These are phyloP conservation scores for Macrocybe sp. DNA, from an alignment of 1,284 basidiomycete species.

Conservation along the genomic window DNA sequence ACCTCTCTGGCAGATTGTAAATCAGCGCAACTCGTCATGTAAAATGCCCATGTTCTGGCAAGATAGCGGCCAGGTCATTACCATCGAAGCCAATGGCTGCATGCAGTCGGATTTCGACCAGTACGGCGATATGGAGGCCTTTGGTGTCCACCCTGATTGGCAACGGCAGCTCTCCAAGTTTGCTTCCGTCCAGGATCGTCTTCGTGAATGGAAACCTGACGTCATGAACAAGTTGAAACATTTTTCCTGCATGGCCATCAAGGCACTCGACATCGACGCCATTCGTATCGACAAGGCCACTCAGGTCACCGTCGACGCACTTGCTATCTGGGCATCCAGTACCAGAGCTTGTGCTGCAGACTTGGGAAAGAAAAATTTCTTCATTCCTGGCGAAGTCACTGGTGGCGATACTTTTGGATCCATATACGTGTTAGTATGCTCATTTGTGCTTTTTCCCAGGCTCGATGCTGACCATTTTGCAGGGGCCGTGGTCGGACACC, in stretches of 20 bases:
- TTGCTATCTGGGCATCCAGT: constrained; percentile 69
- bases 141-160: constrained; percentile 93
- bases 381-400: constrained; percentile 90
- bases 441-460: background rate
- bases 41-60: constrained; percentile 74
- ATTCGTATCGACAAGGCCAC: constrained; percentile 94
- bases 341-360: constrained; percentile 70
- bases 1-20: constrained; percentile 40
- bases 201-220: constrained; percentile 79
- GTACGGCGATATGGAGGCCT: constrained; percentile 93
- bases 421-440: constrained; percentile 65
- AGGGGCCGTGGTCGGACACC: constrained; percentile 85
- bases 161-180: constrained; percentile 92
- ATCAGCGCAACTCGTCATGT: constrained; percentile 71
- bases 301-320: constrained; percentile 79
- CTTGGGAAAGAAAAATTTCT: constrained; percentile 81
- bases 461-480: constrained; percentile 6
- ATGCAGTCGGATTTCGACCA: constrained; percentile 84
- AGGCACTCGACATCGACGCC: constrained; percentile 83
- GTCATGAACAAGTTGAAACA: constrained; percentile 73
- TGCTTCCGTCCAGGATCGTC: constrained; percentile 90
- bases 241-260: constrained; percentile 82
- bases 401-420: constrained; percentile 89
- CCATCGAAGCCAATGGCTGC: constrained; percentile 63
- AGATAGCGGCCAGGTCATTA: constrained; percentile 63